Percentiles rank a stretch among this genome's conserved stretches.
Evolutionary conservation across 371 early-diverging fungal genomes (phyloP).

Genomic region (Mortierella sp.): DNA sequence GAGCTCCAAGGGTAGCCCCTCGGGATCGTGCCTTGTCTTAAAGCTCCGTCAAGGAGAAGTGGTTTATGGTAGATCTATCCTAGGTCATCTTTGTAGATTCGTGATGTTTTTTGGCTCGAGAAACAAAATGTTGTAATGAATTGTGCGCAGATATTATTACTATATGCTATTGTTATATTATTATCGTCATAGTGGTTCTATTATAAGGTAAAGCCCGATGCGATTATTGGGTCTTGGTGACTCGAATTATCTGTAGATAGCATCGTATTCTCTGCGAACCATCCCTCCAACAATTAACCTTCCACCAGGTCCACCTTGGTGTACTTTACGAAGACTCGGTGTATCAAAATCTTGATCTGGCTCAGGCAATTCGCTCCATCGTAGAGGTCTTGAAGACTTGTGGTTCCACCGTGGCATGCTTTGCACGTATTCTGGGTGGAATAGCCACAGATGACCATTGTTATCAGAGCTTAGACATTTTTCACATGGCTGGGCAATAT

Average conservation of each 20-base stretch:
- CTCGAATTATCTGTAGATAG: slow-evolving; percentile 40
- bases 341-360: slow-evolving; percentile 44
- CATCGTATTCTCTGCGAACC: slow-evolving; percentile 52
- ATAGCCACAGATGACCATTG: slow-evolving; percentile 98
- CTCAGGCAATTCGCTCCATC: slow-evolving; percentile 40
- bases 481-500: slow-evolving; percentile 92
- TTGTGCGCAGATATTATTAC: too few relatives aligned
- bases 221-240: too few relatives aligned
- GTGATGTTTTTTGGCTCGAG: too few relatives aligned
- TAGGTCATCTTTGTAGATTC: too few relatives aligned
- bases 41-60: too few relatives aligned
- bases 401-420: slow-evolving; percentile 33
- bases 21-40: too few relatives aligned
- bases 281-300: slow-evolving; percentile 37
- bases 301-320: slow-evolving; percentile 16
- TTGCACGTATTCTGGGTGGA: slow-evolving; percentile 74
- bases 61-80: too few relatives aligned
- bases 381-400: slow-evolving; percentile 11
- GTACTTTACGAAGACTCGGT: slow-evolving; percentile 27
- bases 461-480: slow-evolving; percentile 89
- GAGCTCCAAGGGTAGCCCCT: too few relatives aligned
- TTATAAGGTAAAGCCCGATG: too few relatives aligned
- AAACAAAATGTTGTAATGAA: too few relatives aligned
- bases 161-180: too few relatives aligned
- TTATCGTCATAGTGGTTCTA: too few relatives aligned